Conservation (phyloP, 2,329 filamentous ascomycete genomes). For the Chaetomium strumarium region DNA sequence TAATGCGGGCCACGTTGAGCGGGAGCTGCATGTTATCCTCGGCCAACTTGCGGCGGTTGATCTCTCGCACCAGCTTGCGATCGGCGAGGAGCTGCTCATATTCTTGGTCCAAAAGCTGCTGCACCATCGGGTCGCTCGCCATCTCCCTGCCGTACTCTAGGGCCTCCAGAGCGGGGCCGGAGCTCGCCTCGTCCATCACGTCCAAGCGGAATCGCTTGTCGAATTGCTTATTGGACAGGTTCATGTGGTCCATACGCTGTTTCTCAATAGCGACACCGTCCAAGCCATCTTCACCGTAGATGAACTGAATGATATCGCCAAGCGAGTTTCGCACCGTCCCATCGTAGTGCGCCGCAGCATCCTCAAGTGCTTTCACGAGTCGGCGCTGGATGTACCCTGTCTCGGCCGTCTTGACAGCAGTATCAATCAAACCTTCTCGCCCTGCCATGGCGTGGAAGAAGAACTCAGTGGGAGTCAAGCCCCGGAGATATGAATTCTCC, state of each 20-base stretch:
- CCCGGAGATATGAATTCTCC: slow-evolving; percentile 96
- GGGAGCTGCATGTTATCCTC: slow-evolving; percentile 87
- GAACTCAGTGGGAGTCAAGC: slow-evolving; percentile 91
- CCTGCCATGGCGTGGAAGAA: slow-evolving; percentile 99
- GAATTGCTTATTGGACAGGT: slow-evolving; percentile 71
- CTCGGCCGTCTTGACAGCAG: slow-evolving; percentile 97
- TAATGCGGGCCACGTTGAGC: slow-evolving; percentile 84
- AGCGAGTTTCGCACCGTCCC: slow-evolving; percentile 95
- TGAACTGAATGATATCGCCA: slow-evolving; percentile 92
- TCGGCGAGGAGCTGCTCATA: slow-evolving; percentile 74
- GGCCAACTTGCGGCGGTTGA: slow-evolving; percentile 63
- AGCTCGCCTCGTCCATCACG: slow-evolving; percentile 61
- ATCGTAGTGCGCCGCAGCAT: slow-evolving; percentile 96
- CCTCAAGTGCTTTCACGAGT: slow-evolving; percentile 95
- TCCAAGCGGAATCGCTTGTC: slow-evolving; percentile 79
- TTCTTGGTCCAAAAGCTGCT: slow-evolving; percentile 81
- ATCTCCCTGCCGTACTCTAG: slow-evolving; percentile 86
- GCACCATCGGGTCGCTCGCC: slow-evolving; percentile 78
- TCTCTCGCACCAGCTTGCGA: slow-evolving; percentile 63
- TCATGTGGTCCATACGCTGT: slow-evolving; percentile 82
- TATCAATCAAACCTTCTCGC: slow-evolving; percentile 99
- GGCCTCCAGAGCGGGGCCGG: slow-evolving; percentile 59
- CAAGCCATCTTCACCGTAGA: slow-evolving; percentile 95
- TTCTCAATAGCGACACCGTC: slow-evolving; percentile 93
- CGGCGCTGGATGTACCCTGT: slow-evolving; percentile 99